Percentiles rank a stretch among this genome's conserved stretches.
Conservation (phyloP, 2,329 filamentous ascomycete species). For the Hypoxylon sp. region DNA sequence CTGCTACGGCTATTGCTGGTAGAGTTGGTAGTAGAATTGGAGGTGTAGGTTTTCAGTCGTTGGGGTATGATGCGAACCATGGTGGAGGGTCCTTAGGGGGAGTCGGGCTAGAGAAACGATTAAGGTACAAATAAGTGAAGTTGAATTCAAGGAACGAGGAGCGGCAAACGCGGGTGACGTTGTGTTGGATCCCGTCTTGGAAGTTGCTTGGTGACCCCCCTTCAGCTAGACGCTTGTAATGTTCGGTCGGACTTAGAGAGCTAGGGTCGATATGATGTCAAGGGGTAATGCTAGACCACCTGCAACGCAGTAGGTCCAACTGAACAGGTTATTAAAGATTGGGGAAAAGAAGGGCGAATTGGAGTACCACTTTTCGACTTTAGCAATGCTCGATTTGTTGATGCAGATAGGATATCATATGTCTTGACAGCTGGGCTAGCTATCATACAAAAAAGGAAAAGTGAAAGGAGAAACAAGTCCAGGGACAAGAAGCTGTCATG, state of each 20-base stretch:
- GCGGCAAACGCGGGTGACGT: conserved; percentile 37
- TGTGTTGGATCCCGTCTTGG: conserved; percentile 37
- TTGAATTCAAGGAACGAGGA: conserved; percentile 32
- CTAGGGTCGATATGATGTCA: conserved; percentile 34
- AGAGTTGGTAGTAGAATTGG: conserved; percentile 57
- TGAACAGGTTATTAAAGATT: conserved; percentile 3
- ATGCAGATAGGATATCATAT: conserved; percentile 4
- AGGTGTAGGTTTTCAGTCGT: conserved; percentile 62
- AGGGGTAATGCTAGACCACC: conserved; percentile 21
- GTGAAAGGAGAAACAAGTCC: conserved; percentile 7
- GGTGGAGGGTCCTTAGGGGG: conserved; percentile 42
- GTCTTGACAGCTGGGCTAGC: conserved; percentile 3
- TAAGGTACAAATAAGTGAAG: conserved; percentile 32
- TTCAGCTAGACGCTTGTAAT: conserved; percentile 26
- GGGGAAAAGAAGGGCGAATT: background rate
- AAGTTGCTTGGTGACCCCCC: conserved; percentile 18
- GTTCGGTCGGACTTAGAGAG: conserved; percentile 26
- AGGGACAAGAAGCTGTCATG: conserved; percentile 24
- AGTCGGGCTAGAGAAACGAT: conserved; percentile 20
- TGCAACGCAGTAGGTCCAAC: background rate
- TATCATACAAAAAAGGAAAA: conserved; percentile 10
- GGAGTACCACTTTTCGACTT: background rate
- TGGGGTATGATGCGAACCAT: conserved; percentile 72
- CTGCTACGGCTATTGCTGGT: conserved; percentile 62
- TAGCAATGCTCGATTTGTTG: background rate